A percentile compares a stretch with the other conserved stretches of the same genome.
Evolutionary conservation across 768 basidiomycete species (phyloP).

Genomic region (Collybia nuda): DNA sequence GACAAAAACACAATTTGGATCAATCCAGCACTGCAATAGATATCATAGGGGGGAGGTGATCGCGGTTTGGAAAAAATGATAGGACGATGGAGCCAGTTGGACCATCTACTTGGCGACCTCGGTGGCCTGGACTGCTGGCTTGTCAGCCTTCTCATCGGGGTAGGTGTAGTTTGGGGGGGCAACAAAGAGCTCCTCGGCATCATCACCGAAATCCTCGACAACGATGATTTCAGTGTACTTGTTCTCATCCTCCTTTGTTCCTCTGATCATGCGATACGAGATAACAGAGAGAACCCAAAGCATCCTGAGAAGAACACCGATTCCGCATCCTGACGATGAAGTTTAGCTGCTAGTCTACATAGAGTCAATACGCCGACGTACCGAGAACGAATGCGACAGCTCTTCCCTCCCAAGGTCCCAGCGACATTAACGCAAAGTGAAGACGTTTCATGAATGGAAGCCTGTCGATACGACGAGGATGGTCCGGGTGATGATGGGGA

Average conservation of each 20-base stretch:
- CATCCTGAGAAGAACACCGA: slow-evolving; percentile 82
- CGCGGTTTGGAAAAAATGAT: too few relatives aligned
- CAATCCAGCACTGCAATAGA: too few relatives aligned
- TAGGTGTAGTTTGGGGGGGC: slow-evolving; percentile 58
- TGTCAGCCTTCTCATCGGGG: slow-evolving; percentile 47
- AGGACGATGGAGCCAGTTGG: too few relatives aligned
- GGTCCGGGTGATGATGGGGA: slow-evolving; percentile 20
- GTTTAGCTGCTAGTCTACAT: slow-evolving; percentile 2
- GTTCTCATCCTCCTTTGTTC: slow-evolving; percentile 37
- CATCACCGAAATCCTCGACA: slow-evolving; percentile 41
- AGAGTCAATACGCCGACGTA: slow-evolving; percentile 15
- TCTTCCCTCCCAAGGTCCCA: slow-evolving; percentile 83
- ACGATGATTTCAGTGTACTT: slow-evolving; percentile 36
- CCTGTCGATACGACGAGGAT: slow-evolving; percentile 23
- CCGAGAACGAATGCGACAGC: slow-evolving; percentile 84
- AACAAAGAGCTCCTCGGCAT: slow-evolving; percentile 43
- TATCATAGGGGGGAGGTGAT: too few relatives aligned
- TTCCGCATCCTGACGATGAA: slow-evolving; percentile 62
- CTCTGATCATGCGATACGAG: slow-evolving; percentile 53
- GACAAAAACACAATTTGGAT: too few relatives aligned
- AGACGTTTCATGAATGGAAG: slow-evolving; percentile 58
- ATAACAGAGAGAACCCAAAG: slow-evolving; percentile 71
- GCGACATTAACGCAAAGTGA: slow-evolving; percentile 61
- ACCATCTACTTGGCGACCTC: too few relatives aligned
- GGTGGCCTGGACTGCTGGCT: background rate